Conservation (phyloP, 192 early-diverging fungal species). For the Coemansia brasiliensis region DNA sequence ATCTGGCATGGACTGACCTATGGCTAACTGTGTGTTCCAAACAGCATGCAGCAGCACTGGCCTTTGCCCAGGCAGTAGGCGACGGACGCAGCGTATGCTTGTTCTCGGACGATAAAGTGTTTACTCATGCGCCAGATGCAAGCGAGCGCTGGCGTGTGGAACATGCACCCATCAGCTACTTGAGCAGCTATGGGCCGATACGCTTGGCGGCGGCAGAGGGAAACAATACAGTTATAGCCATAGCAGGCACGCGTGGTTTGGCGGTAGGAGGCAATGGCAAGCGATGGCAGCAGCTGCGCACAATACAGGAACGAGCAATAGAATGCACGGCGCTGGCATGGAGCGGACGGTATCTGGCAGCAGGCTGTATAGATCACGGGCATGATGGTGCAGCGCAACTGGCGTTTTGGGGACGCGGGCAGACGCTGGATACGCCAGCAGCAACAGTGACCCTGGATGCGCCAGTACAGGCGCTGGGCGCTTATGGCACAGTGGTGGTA, state of each 20-base stretch:
- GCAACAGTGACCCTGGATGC: constrained; percentile 23
- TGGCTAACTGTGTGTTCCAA: constrained; percentile 13
- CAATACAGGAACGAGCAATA: neutral
- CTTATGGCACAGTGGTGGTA: constrained; percentile 3
- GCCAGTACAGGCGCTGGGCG: neutral
- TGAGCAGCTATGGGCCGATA: constrained; percentile 31
- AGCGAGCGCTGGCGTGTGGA: constrained; percentile 29
- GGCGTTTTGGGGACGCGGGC: constrained; percentile 31
- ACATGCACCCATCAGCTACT: constrained; percentile 37
- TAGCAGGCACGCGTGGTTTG: constrained; percentile 83
- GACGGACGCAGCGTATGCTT: constrained; percentile 20
- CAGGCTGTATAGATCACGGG: constrained; percentile 27
- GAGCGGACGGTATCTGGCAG: constrained; percentile 40
- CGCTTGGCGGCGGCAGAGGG: constrained; percentile 66
- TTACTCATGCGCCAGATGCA: constrained; percentile 21
- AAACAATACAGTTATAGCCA: constrained; percentile 74
- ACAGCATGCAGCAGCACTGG: constrained; percentile 27
- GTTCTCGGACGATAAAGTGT: constrained; percentile 49
- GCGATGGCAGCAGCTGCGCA: constrained; percentile 67
- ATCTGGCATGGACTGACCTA: neutral
- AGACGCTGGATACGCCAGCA: constrained; percentile 28
- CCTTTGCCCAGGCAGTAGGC: constrained; percentile 32
- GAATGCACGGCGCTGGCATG: constrained; percentile 37
- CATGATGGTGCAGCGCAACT: constrained; percentile 15
- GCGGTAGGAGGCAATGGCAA: constrained; percentile 74